These are phyloP conservation scores for Clarireedia hainanense DNA, from an alignment of 2,329 filamentous ascomycete genomes.

Conservation along the genomic window DNA sequence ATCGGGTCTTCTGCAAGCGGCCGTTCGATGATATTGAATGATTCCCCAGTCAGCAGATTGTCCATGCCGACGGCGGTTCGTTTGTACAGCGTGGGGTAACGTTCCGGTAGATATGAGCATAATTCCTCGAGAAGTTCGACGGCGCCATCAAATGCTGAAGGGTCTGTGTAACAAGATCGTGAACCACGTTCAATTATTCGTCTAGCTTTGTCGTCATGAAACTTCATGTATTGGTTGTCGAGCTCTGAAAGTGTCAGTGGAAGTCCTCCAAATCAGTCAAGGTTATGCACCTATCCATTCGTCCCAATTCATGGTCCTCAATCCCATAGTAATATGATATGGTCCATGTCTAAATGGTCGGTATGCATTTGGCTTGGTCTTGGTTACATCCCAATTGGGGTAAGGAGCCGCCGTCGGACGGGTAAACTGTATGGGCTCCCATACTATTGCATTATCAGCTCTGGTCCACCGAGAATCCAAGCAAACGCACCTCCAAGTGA, in stretches of 20 bases:
- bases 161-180: constrained; percentile 62
- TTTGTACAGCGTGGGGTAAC: constrained; percentile 65
- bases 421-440: constrained; percentile 27
- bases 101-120: constrained; percentile 59
- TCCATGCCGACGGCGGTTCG: constrained; percentile 57
- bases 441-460: constrained; percentile 21
- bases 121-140: constrained; percentile 72
- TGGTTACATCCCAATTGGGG: constrained; percentile 26
- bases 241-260: constrained; percentile 45
- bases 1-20: constrained; percentile 72
- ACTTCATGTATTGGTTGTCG: constrained; percentile 69
- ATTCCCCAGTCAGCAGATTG: constrained; percentile 65
- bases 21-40: constrained; percentile 57
- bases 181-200: constrained; percentile 59
- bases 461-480: not conserved
- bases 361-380: constrained; percentile 28
- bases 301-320: constrained; percentile 30
- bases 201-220: constrained; percentile 61
- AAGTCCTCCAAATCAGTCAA: not conserved
- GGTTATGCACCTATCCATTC: constrained; percentile 28
- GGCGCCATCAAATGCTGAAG: constrained; percentile 63
- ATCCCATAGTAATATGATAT: constrained; percentile 30
- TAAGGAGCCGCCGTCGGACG: constrained; percentile 24
- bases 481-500: constrained; percentile 21
- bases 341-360: constrained; percentile 28